Evolutionary conservation across 2,329 filamentous ascomycete genomes (phyloP).

Genomic region (Cordyceps javanica): DNA sequence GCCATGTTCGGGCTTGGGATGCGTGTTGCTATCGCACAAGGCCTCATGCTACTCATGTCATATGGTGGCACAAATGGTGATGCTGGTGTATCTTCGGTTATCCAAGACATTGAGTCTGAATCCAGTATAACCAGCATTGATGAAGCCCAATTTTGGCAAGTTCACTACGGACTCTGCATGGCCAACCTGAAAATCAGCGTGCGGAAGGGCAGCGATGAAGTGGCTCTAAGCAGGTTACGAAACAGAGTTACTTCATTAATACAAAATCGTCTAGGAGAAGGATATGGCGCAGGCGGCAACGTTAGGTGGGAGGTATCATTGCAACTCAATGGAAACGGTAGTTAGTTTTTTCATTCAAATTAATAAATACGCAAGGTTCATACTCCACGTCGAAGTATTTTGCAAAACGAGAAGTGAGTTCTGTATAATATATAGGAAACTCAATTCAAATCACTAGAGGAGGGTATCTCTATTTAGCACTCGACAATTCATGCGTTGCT

Average conservation of each 20-base stretch:
- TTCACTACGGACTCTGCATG: conserved; percentile 95
- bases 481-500: background rate
- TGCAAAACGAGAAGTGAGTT: background rate
- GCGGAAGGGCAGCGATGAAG: conserved; percentile 57
- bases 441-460: conserved; percentile 16
- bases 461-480: conserved; percentile 24
- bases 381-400: background rate
- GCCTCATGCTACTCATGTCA: conserved; percentile 93
- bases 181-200: conserved; percentile 83
- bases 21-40: conserved; percentile 77
- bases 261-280: conserved; percentile 78
- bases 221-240: conserved; percentile 64
- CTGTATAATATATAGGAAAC: background rate
- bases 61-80: conserved; percentile 45
- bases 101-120: conserved; percentile 79
- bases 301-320: conserved; percentile 91
- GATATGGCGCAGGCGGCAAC: conserved; percentile 72
- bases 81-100: conserved; percentile 60
- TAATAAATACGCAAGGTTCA: background rate
- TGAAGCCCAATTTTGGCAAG: conserved; percentile 96
- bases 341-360: background rate
- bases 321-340: conserved; percentile 53
- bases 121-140: conserved; percentile 70
- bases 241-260: conserved; percentile 72
- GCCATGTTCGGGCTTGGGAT: conserved; percentile 85